Evolutionary conservation across 306 rosid genomes (phyloP).

Genomic region (Glycine latifolia): DNA sequence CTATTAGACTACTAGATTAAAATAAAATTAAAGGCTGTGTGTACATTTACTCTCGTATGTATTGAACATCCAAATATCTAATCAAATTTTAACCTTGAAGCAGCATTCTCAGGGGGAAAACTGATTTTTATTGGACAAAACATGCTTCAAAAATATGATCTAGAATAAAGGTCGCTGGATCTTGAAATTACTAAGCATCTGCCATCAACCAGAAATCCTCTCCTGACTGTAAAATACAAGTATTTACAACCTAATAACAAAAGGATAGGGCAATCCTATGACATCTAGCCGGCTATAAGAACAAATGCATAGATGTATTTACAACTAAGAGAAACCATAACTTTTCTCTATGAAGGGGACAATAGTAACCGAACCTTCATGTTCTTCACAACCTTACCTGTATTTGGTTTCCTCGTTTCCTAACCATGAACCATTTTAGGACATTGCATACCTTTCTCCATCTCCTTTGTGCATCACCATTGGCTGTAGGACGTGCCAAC

Average conservation of each 20-base stretch:
- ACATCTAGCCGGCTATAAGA: constrained; percentile 46
- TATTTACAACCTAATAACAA: constrained; percentile 52
- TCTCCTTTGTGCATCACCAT: constrained; percentile 70
- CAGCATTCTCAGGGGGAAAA: constrained; percentile 23
- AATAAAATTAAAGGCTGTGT: no score
- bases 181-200: constrained; percentile 37
- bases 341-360: constrained; percentile 49
- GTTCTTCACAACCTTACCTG: constrained; percentile 41
- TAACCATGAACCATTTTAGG: constrained; percentile 80
- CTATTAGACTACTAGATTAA: background rate
- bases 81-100: background rate
- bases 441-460: constrained; percentile 86
- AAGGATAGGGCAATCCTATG: constrained; percentile 36
- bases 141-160: constrained; percentile 47
- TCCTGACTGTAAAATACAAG: constrained; percentile 39
- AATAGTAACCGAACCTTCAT: constrained; percentile 29
- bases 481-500: constrained; percentile 52
- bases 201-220: constrained; percentile 49
- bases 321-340: constrained; percentile 51
- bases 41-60: background rate
- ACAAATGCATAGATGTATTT: constrained; percentile 53
- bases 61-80: background rate
- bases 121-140: constrained; percentile 38
- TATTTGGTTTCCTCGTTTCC: constrained; percentile 48
- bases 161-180: constrained; percentile 44